Evolutionary conservation across 495 filamentous ascomycete species (phyloP), one percentile per base, ranked within the genome.

Genomic region (Podospora comata): DNA sequence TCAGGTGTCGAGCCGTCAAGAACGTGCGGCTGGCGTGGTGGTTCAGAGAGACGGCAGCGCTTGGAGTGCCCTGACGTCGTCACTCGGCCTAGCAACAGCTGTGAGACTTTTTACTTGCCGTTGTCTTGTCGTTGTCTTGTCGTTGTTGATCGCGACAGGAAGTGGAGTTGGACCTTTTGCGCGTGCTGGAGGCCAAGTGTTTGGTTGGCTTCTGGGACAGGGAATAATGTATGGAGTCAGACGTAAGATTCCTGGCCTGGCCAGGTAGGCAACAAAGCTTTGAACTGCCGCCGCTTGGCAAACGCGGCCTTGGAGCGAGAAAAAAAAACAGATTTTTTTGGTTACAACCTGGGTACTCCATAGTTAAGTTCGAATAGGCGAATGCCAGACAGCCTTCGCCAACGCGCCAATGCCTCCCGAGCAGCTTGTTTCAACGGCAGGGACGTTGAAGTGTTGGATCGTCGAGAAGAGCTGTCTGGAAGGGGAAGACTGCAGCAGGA

Each of bases 221-320:
- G 39, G 39, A 48, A 48, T 48, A 32, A 32, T 7, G 4, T 32
- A 48, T 48, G 39, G 39, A 48, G 39, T 48, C 39, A 48, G 39
- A 48, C 9, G 56, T 59, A 59, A 59, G 56, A 59, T 59, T 59
- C 56, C 56, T 23, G 26, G 56, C 56, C 19, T 48, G 15, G 15
- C 39, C 39, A 48, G 39, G 39, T 48, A 48, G 39, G 39, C 39
- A 48, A 13, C 39, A 48, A 59, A 59, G 26, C 26, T 15, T 59
- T 59, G 27, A 61, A 61, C 59, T 61, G 59, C 59, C 59, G 59
- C 59, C 20, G 20, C 59, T 61, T 61, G 59, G 59, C 59, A 28
- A 9, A 28, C 59, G 30, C 30, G 59, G 16, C 30, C 30, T 58
- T 58, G 23, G 11, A 13, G 39, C 39, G 39, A 48, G 13, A 48